A percentile compares a stretch with the other conserved stretches of the same genome.
phyloP scores from a whole-genome alignment of 2,329 filamentous ascomycete genomes.

The Ceratocystis albifundus region DNA sequence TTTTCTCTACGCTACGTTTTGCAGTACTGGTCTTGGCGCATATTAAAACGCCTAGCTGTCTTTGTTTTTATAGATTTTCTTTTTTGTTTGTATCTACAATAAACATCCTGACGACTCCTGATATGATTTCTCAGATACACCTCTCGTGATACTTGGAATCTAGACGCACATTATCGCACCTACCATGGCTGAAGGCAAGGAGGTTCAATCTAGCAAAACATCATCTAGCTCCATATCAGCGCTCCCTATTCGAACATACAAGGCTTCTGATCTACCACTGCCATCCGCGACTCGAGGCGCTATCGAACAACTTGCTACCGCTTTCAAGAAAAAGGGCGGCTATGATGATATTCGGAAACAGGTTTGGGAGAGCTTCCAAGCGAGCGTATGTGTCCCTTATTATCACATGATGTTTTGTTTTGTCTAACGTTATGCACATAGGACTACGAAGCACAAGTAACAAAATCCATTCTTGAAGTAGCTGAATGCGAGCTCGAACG shows the following conservation, averaged over 20 bases:
- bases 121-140: not conserved
- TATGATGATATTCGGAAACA: constrained; percentile 69
- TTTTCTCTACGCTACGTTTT: not conserved
- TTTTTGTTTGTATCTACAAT: not conserved
- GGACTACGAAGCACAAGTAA: constrained; percentile 59
- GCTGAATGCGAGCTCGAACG: constrained; percentile 64
- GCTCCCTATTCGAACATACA: constrained; percentile 42
- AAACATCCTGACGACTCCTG: not conserved
- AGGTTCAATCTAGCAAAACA: not conserved
- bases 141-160: not conserved
- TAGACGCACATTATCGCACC: not conserved
- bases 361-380: constrained; percentile 62
- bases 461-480: constrained; percentile 54
- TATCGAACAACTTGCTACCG: constrained; percentile 65
- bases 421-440: constrained; percentile 29
- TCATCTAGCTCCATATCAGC: not conserved
- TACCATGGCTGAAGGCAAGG: constrained; percentile 8
- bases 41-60: not conserved
- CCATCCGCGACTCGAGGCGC: constrained; percentile 60
- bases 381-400: constrained; percentile 42
- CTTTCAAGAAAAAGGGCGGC: constrained; percentile 76
- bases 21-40: not conserved
- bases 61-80: too few relatives aligned
- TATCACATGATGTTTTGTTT: not conserved
- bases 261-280: constrained; percentile 63